A percentile compares a stretch with the other conserved stretches of the same genome.
phyloP scores from a whole-genome alignment of 345 rosid genomes.

The Psidium guajava region DNA sequence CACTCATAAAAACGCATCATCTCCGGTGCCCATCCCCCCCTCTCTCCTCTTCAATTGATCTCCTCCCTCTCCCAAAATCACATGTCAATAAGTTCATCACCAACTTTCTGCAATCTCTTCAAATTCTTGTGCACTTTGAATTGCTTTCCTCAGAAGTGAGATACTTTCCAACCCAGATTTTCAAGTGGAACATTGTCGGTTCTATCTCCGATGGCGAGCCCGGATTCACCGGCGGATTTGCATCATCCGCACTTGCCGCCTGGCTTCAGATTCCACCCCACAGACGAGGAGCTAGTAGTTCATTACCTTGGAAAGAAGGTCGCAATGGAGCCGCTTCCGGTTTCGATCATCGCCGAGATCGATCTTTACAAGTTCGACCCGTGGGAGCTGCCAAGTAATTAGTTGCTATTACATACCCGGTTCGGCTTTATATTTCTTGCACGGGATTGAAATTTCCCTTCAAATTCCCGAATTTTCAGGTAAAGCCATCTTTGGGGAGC shows the following conservation, averaged over 20 bases:
- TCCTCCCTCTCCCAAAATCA: neutral
- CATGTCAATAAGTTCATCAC: neutral
- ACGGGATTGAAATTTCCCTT: neutral
- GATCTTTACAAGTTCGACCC: constrained; percentile 47
- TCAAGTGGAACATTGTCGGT: neutral
- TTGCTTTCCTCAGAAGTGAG: neutral
- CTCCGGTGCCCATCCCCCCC: neutral
- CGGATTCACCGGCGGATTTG: constrained; percentile 16
- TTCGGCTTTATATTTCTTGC: neutral
- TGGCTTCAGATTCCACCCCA: constrained; percentile 48
- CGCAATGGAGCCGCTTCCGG: constrained; percentile 28
- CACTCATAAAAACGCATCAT: neutral
- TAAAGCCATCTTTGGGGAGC: constrained; percentile 42
- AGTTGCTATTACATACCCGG: neutral
- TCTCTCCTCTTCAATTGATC: neutral
- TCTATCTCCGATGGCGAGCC: constrained; percentile 26
- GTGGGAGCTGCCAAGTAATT: constrained; percentile 42
- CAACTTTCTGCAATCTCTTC: neutral
- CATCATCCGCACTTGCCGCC: constrained; percentile 34
- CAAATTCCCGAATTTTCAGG: constrained; percentile 4
- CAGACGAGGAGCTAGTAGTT: constrained; percentile 38
- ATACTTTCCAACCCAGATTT: neutral
- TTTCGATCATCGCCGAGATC: constrained; percentile 37
- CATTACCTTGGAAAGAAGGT: constrained; percentile 40
- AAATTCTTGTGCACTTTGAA: neutral